Percentiles rank a stretch among this genome's conserved stretches.
phyloP scores from a whole-genome alignment of 1,139 yeast genomes.

The Diutina mesorugosa region DNA sequence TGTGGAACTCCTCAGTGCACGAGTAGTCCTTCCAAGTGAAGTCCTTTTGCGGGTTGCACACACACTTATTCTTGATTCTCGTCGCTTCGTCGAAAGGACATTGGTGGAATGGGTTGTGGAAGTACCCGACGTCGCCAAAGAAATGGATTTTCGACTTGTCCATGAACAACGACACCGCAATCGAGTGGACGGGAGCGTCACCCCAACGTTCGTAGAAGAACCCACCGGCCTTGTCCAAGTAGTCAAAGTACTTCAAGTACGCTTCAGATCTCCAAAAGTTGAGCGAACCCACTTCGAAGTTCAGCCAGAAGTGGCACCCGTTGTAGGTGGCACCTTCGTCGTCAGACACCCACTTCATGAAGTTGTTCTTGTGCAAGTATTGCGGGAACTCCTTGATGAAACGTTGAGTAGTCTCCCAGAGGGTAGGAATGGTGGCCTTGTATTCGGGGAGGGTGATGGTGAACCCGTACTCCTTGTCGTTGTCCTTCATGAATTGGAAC shows the following conservation, averaged over 20 bases:
- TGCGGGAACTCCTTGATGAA: slow-evolving; percentile 2
- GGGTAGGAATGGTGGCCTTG: neutral
- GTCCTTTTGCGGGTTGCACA: slow-evolving; percentile 36
- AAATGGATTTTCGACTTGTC: slow-evolving; percentile 2
- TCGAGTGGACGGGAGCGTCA: slow-evolving; percentile 3
- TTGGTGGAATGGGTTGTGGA: slow-evolving; percentile 2
- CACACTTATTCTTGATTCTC: slow-evolving; percentile 34
- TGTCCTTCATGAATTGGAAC: slow-evolving; percentile 3
- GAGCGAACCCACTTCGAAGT: slow-evolving; percentile 1
- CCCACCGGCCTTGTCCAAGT: slow-evolving; percentile 3
- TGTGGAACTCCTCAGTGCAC: slow-evolving; percentile 39
- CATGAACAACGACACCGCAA: slow-evolving; percentile 2
- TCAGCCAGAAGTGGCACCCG: slow-evolving; percentile 2
- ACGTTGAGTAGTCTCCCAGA: neutral
- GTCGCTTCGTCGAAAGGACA: slow-evolving; percentile 20
- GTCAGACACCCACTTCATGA: neutral
- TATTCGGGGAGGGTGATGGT: slow-evolving; percentile 1
- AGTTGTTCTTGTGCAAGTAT: slow-evolving; percentile 2
- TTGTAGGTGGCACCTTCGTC: slow-evolving; percentile 1
- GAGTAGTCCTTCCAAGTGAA: slow-evolving; percentile 44
- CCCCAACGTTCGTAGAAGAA: slow-evolving; percentile 3
- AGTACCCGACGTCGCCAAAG: slow-evolving; percentile 2
- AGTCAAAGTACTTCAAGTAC: slow-evolving; percentile 2
- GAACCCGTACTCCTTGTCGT: slow-evolving; percentile 3
- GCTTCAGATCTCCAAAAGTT: slow-evolving; percentile 2